Percentiles rank a stretch among this genome's conserved stretches.
phyloP scores from a whole-genome alignment of 2,329 filamentous ascomycete species.

The Aspergillus carbonarius region DNA sequence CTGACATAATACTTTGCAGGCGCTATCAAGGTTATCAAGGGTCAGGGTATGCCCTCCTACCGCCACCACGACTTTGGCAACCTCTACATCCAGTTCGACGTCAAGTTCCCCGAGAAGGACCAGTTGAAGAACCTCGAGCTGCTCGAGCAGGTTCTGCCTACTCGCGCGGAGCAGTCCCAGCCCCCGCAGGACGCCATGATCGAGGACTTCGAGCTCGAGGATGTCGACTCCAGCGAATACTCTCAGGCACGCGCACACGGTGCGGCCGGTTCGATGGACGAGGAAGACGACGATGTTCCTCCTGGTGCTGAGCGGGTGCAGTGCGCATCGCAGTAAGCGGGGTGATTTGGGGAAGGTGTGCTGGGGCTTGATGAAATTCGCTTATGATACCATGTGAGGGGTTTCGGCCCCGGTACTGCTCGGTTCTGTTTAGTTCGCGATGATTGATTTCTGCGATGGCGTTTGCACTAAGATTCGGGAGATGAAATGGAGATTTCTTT shows the following conservation, averaged over 20 bases:
- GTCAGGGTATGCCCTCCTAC: conserved; percentile 95
- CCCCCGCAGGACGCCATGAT: conserved; percentile 86
- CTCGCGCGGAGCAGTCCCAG: conserved; percentile 62
- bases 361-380: conserved; percentile 31
- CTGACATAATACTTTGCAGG: conserved; percentile 53
- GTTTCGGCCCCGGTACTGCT: conserved; percentile 22
- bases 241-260: conserved; percentile 66
- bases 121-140: conserved; percentile 69
- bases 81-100: conserved; percentile 94
- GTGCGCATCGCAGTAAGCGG: conserved; percentile 52
- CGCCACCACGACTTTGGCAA: conserved; percentile 95
- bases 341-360: conserved; percentile 21
- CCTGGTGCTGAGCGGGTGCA: conserved; percentile 52
- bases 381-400: conserved; percentile 39
- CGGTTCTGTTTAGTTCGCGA: conserved; percentile 25
- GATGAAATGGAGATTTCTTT: conserved; percentile 26
- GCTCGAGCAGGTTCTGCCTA: conserved; percentile 81
- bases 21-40: conserved; percentile 87
- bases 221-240: conserved; percentile 69
- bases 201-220: conserved; percentile 83
- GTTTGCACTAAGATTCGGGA: conserved; percentile 35
- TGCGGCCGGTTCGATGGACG: conserved; percentile 63
- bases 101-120: conserved; percentile 89
- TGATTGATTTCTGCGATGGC: conserved; percentile 35
- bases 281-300: conserved; percentile 64